Base-by-base conservation (phyloP, 306 rosid genomes). In the Heteromeles arbutifolia region DNA sequence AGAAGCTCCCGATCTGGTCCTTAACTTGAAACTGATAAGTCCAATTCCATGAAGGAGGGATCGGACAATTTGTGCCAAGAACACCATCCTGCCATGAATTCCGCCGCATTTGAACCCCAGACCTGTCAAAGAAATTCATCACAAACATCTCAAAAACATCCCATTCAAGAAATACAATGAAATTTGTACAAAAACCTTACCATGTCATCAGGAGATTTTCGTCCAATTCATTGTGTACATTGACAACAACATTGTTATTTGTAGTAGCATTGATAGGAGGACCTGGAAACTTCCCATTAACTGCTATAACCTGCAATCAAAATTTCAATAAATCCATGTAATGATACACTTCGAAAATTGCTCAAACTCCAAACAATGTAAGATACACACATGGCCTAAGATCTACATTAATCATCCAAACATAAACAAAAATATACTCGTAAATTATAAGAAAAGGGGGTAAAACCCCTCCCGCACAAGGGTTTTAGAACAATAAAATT, bases 1-100 rank as follows among this genome's bases (percentile, higher is more conserved):
- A 94, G 86, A 82, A 94, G 81, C 98, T 94, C 69, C 98, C 98
- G 62, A 94, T 90, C 84, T 94, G 98, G 85, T 91, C 98, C 88
- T 94, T 94, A 58, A 90, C 97, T 83, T 94, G 98, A 82, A 94
- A 94, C 58, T 83, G 81, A 58, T 92, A 92, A 21, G 97, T 94
- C 98, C 98, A 94, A 77, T 94, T 94, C 96, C 93, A 87, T 11
- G 83, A 79, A 4, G 96, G 75, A 53, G 96, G 98, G 82, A 94
- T 90, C 54, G 97, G 98, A 80, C 98, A 94, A 69, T 94, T 94
- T 8, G 97, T 90, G 8, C 97, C 97, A 64, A 84, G 84, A 80
- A 92, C 93, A 70, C 97, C 97, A 69, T 94, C 97, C 77, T 94
- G 90, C 97, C 97, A 94, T 15, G 96, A 81, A 74, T 89, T 81